Evolutionary conservation across 1,284 basidiomycete species (phyloP).

Genomic region (Tylopilus orsonianus): DNA sequence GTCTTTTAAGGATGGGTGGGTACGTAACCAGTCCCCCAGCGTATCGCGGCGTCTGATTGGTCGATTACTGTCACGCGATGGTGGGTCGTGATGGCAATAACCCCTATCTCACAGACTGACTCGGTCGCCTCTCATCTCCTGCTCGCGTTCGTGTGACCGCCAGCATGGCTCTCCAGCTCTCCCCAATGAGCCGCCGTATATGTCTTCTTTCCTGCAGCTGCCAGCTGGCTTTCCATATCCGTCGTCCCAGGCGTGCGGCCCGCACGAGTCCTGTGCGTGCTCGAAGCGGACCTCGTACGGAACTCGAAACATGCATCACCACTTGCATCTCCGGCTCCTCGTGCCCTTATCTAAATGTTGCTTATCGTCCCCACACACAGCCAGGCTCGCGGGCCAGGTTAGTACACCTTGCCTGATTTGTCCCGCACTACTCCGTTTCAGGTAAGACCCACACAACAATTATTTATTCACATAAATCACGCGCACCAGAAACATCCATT

Average conservation of each 20-base stretch:
- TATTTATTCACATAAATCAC: not conserved
- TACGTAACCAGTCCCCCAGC: constrained; percentile 21
- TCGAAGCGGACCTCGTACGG: not conserved
- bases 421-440: not conserved
- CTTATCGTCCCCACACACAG: constrained; percentile 11
- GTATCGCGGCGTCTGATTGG: constrained; percentile 20
- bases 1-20: constrained; percentile 13
- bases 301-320: constrained; percentile 2
- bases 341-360: constrained; percentile 11
- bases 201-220: not conserved
- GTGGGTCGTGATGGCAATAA: constrained; percentile 14
- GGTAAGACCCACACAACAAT: not conserved
- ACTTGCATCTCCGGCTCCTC: not conserved
- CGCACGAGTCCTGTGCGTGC: not conserved
- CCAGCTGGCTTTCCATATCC: constrained; percentile 9
- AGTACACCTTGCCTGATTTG: not conserved
- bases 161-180: not conserved
- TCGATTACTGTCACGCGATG: constrained; percentile 20
- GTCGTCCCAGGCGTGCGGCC: not conserved
- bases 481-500: not conserved
- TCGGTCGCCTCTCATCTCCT: constrained; percentile 4
- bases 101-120: constrained; percentile 10
- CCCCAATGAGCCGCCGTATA: no score
- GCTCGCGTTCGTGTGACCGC: not conserved
- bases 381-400: not conserved